Evolutionary conservation across 176 grass and related monocot species (phyloP).

Genomic region (Avena eriantha): DNA sequence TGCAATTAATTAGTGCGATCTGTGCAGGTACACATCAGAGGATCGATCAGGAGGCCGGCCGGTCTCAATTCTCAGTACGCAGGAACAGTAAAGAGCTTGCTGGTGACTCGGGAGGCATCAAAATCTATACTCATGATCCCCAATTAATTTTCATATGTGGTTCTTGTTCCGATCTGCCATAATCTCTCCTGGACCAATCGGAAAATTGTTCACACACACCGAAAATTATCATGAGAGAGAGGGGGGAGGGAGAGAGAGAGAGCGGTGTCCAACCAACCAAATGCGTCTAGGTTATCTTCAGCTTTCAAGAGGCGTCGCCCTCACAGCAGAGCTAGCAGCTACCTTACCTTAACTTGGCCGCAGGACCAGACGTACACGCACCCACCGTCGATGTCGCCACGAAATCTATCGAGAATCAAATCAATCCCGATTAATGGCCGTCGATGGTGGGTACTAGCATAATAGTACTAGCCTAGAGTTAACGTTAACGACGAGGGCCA

Average conservation of each 20-base stretch:
- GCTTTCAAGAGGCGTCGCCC: conserved; percentile 1
- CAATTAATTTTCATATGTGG: not conserved
- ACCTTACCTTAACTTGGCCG: not conserved
- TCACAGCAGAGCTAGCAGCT: not conserved
- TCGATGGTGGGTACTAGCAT: not conserved
- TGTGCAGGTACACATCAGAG: not conserved
- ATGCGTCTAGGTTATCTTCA: not conserved
- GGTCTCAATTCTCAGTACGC: not conserved
- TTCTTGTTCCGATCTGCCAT: conserved; percentile 8
- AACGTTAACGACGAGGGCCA: not conserved
- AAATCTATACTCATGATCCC: not conserved
- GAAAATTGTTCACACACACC: not conserved
- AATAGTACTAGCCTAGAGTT: not conserved
- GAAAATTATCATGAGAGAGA: not conserved
- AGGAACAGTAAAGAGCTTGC: not conserved
- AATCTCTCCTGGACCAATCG: conserved; percentile 1
- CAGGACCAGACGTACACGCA: not conserved
- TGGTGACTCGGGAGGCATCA: not conserved
- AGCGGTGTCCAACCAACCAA: not conserved
- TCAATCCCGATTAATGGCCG: not conserved
- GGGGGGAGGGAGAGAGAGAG: no score
- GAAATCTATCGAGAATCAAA: not conserved
- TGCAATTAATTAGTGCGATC: not conserved
- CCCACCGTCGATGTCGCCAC: not conserved
- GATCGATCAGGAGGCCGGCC: no score